These are phyloP conservation scores for Aspergillus leporis DNA, from an alignment of 495 filamentous ascomycete species.

Conservation along the genomic window DNA sequence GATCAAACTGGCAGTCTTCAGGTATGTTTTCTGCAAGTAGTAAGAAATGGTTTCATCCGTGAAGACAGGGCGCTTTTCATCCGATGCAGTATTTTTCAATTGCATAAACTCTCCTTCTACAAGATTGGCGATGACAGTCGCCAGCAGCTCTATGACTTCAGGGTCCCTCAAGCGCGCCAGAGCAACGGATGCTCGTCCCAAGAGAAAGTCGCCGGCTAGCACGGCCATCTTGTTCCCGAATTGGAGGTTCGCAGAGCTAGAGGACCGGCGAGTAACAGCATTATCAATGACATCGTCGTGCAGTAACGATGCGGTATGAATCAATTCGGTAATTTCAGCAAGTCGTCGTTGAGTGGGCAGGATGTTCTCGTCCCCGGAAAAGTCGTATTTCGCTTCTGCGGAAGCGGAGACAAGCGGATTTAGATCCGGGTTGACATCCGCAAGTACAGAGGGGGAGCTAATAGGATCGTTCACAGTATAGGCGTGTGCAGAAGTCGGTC, in stretches of 20 bases:
- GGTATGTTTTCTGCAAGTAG: slow-evolving; percentile 98
- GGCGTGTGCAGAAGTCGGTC: slow-evolving; percentile 36
- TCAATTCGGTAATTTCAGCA: slow-evolving; percentile 95
- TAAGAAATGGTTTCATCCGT: slow-evolving; percentile 86
- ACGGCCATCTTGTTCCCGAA: slow-evolving; percentile 99
- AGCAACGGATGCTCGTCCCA: slow-evolving; percentile 91
- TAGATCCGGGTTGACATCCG: slow-evolving; percentile 78
- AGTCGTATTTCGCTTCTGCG: slow-evolving; percentile 49
- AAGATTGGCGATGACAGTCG: slow-evolving; percentile 94
- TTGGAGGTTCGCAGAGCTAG: slow-evolving; percentile 83
- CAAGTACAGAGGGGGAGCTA: slow-evolving; percentile 70
- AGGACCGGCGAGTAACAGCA: slow-evolving; percentile 76
- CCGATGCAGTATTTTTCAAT: slow-evolving; percentile 88
- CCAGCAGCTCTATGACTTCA: slow-evolving; percentile 90
- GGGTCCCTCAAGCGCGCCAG: slow-evolving; percentile 86
- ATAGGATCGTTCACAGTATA: slow-evolving; percentile 72
- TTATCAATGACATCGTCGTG: slow-evolving; percentile 99
- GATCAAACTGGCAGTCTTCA: slow-evolving; percentile 94
- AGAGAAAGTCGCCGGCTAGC: slow-evolving; percentile 89
- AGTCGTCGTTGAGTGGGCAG: slow-evolving; percentile 89
- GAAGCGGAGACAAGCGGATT: slow-evolving; percentile 51
- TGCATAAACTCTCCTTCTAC: slow-evolving; percentile 99
- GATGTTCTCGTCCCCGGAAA: slow-evolving; percentile 66
- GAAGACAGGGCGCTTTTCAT: slow-evolving; percentile 79
- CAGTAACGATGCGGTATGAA: slow-evolving; percentile 92